A percentile compares a stretch with the other conserved stretches of the same genome.
phyloP scores from a whole-genome alignment of 371 early-diverging fungal species.

The Batkoa obscura region DNA sequence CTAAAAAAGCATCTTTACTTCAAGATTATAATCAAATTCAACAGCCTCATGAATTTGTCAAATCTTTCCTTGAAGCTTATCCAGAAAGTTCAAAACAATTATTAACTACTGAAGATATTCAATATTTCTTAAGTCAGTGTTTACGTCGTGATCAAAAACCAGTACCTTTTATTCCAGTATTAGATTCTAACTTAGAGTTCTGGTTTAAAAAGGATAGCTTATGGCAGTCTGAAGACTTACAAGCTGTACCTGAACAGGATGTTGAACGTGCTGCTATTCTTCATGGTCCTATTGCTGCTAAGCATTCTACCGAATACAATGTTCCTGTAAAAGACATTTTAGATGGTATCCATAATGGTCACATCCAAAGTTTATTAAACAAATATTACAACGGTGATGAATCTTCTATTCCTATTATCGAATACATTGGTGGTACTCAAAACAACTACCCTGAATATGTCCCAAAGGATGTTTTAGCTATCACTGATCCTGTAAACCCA shows the following conservation, averaged over 20 bases:
- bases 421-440: slow-evolving; percentile 57
- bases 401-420: slow-evolving; percentile 49
- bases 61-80: slow-evolving; percentile 60
- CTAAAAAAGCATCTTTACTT: slow-evolving; percentile 31
- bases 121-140: slow-evolving; percentile 71
- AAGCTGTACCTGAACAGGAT: slow-evolving; percentile 80
- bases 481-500: slow-evolving; percentile 10
- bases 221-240: slow-evolving; percentile 88
- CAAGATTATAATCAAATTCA: slow-evolving; percentile 53
- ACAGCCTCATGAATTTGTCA: slow-evolving; percentile 40
- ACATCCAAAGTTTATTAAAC: slow-evolving; percentile 53
- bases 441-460: slow-evolving; percentile 5
- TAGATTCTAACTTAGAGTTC: slow-evolving; percentile 82
- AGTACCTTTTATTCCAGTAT: slow-evolving; percentile 76
- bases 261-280: slow-evolving; percentile 82
- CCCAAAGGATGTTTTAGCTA: background rate
- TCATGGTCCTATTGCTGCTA: slow-evolving; percentile 85
- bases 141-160: slow-evolving; percentile 73
- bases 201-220: slow-evolving; percentile 95
- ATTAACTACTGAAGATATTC: slow-evolving; percentile 78
- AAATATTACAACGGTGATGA: slow-evolving; percentile 53
- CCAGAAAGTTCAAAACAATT: slow-evolving; percentile 54
- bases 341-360: slow-evolving; percentile 67
- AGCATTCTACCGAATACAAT: slow-evolving; percentile 52
- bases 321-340: slow-evolving; percentile 83